A percentile compares a stretch with the other conserved stretches of the same genome.
Evolutionary conservation across 805 yeast genomes (phyloP).

Genomic region (Lipomyces kockii): DNA sequence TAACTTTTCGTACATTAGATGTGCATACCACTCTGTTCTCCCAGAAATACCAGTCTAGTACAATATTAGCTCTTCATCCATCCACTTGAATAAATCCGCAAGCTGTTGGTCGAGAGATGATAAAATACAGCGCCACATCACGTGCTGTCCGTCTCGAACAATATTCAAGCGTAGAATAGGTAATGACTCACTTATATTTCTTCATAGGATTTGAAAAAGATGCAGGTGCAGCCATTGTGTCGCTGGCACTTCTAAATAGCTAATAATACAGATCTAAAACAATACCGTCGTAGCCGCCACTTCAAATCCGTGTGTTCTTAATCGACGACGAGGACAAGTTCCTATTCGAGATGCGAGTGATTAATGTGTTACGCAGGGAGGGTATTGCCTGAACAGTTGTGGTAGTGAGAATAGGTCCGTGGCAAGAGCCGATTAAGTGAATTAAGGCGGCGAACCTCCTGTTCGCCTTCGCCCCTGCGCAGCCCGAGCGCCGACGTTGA

Average conservation of each 20-base stretch:
- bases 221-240: slow-evolving; percentile 22
- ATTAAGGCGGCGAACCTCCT: no score
- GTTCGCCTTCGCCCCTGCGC: not conserved
- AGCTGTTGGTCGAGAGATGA: not conserved
- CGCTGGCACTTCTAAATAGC: not conserved
- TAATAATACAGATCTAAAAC: not conserved
- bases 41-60: slow-evolving; percentile 84
- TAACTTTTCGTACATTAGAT: not conserved
- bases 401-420: not conserved
- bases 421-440: not conserved
- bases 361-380: not conserved
- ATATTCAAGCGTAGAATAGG: not conserved
- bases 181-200: slow-evolving; percentile 47
- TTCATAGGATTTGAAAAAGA: slow-evolving; percentile 42
- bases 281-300: not conserved
- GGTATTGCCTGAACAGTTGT: not conserved
- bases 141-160: not conserved
- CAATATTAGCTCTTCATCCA: not conserved
- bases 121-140: not conserved
- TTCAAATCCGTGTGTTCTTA: not conserved
- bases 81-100: not conserved
- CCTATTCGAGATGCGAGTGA: not conserved
- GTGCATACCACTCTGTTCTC: slow-evolving; percentile 84
- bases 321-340: not conserved
- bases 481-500: not conserved